These are phyloP conservation scores for Beauveria sp. DNA, from an alignment of 2,329 filamentous ascomycete genomes.

Conservation along the genomic window DNA sequence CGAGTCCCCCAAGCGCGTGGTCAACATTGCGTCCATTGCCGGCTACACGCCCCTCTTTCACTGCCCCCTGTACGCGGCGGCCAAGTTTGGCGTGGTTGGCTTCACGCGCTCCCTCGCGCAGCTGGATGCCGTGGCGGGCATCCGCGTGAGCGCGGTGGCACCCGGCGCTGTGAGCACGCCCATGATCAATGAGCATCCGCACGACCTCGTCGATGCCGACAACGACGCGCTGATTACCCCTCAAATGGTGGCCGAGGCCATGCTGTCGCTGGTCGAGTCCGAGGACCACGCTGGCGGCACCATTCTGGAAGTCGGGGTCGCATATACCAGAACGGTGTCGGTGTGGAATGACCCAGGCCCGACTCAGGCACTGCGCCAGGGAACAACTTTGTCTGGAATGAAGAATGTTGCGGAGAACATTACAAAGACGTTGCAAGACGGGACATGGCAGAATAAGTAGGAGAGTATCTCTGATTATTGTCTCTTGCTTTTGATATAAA, in stretches of 20 bases:
- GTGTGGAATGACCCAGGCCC: slow-evolving; percentile 33
- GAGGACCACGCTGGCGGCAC: slow-evolving; percentile 30
- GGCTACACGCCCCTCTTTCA: slow-evolving; percentile 26
- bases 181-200: slow-evolving; percentile 36
- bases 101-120: slow-evolving; percentile 33
- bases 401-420: background rate
- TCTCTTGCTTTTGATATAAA: too few species aligned
- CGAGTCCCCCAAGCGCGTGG: slow-evolving; percentile 26
- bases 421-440: background rate
- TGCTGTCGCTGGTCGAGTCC: slow-evolving; percentile 32
- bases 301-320: slow-evolving; percentile 32
- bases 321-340: slow-evolving; percentile 24
- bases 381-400: slow-evolving; percentile 22
- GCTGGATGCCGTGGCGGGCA: slow-evolving; percentile 25
- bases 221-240: slow-evolving; percentile 34
- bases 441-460: background rate
- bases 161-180: slow-evolving; percentile 38
- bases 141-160: slow-evolving; percentile 36
- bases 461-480: background rate
- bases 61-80: slow-evolving; percentile 31
- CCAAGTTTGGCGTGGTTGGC: slow-evolving; percentile 31
- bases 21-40: slow-evolving; percentile 31
- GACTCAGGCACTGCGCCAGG: slow-evolving; percentile 19
- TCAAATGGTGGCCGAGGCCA: slow-evolving; percentile 34
- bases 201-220: slow-evolving; percentile 26